Conservation (phyloP, 805 yeast genomes). For the Ogataea philodendri region DNA sequence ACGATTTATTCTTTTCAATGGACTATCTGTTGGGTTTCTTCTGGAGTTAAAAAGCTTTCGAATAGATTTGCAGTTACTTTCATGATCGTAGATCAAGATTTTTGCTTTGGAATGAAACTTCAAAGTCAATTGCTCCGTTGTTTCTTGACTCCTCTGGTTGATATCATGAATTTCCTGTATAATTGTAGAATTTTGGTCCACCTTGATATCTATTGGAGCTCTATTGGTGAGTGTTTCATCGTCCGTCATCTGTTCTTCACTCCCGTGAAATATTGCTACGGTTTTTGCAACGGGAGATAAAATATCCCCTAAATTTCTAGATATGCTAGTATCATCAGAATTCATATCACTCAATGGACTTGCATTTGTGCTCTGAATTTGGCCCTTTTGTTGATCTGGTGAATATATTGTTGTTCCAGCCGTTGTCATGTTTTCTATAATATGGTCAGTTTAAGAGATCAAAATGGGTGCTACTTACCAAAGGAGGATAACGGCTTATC, state of each 20-base stretch:
- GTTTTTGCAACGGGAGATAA: constrained; percentile 12
- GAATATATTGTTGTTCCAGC: constrained; percentile 14
- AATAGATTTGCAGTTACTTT: constrained; percentile 23
- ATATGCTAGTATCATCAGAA: constrained; percentile 12
- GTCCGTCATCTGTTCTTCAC: neutral
- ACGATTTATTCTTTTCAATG: constrained; percentile 22
- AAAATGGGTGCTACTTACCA: constrained; percentile 13
- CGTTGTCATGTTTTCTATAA: constrained; percentile 4
- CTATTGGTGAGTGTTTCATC: neutral
- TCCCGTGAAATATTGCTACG: too few species aligned
- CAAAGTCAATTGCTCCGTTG: constrained; percentile 7
- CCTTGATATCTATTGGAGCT: neutral
- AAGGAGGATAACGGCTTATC: constrained; percentile 5
- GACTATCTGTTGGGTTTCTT: constrained; percentile 8
- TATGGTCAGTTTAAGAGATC: neutral
- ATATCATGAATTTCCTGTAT: neutral
- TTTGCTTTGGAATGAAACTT: constrained; percentile 26
- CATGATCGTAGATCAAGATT: constrained; percentile 23
- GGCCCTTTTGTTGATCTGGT: constrained; percentile 5
- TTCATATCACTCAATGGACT: constrained; percentile 10
- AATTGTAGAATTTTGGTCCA: neutral
- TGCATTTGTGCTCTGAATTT: neutral
- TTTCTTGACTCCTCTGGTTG: too few species aligned
- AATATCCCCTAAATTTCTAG: constrained; percentile 8
- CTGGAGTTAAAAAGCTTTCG: constrained; percentile 17